A percentile compares a stretch with the other conserved stretches of the same genome.
Evolutionary conservation across 2,329 filamentous ascomycete species (phyloP).

Genomic region (Ceratocystis alfenasii): DNA sequence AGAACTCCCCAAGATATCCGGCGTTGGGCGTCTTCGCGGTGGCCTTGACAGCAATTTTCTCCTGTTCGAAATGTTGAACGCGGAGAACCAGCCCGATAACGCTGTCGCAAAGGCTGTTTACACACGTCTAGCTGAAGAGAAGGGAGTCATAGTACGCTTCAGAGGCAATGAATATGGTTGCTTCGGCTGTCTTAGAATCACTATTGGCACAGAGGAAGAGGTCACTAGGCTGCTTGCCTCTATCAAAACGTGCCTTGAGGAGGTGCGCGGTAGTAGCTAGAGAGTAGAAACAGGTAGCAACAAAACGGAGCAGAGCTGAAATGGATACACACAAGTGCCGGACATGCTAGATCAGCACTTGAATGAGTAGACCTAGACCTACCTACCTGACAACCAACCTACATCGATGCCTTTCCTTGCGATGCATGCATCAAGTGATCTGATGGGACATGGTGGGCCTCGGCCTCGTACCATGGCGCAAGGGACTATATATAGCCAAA

Average conservation of each 20-base stretch:
- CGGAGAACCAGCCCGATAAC: conserved; percentile 64
- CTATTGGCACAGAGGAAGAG: conserved; percentile 80
- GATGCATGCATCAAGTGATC: background rate
- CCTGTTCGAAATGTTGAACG: conserved; percentile 74
- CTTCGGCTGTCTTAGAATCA: conserved; percentile 77
- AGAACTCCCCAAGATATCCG: conserved; percentile 62
- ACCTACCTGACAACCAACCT: too few relatives aligned
- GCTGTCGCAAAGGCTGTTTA: conserved; percentile 67
- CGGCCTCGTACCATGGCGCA: background rate
- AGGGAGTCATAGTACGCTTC: conserved; percentile 86
- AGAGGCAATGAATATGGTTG: conserved; percentile 87
- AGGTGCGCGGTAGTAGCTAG: conserved; percentile 29
- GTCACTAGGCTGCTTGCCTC: conserved; percentile 66
- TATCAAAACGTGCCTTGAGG: conserved; percentile 40
- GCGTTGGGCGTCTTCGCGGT: conserved; percentile 70
- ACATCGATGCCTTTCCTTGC: too few relatives aligned
- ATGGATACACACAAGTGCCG: background rate
- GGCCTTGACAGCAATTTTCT: conserved; percentile 79
- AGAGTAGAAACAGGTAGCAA: background rate
- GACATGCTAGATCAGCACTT: too few relatives aligned
- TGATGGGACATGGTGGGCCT: background rate
- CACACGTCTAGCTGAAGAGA: conserved; percentile 68
- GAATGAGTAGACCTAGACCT: too few relatives aligned
- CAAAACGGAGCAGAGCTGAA: background rate
- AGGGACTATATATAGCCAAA: background rate